These are phyloP conservation scores for Eutypa lata DNA, from an alignment of 2,329 filamentous ascomycete genomes.

Conservation along the genomic window DNA sequence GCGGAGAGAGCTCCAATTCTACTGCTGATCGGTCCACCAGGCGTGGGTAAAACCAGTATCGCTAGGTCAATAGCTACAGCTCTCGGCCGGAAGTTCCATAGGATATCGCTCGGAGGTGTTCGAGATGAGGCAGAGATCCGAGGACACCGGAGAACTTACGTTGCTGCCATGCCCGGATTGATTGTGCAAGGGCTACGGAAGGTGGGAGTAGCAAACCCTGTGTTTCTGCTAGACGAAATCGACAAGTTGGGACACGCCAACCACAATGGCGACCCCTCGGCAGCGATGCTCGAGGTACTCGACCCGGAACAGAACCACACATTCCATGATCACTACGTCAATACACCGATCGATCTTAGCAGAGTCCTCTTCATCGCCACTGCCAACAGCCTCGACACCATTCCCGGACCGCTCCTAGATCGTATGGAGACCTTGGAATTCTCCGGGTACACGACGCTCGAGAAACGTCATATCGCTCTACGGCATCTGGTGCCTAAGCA, in stretches of 20 bases:
- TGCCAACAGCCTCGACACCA: conserved; percentile 91
- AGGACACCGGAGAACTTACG: conserved; percentile 91
- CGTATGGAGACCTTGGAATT: conserved; percentile 96
- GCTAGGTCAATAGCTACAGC: conserved; percentile 91
- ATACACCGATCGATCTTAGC: conserved; percentile 91
- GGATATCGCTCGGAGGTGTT: conserved; percentile 93
- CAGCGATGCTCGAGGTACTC: conserved; percentile 95
- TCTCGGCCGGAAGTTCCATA: conserved; percentile 90
- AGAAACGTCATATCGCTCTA: conserved; percentile 92
- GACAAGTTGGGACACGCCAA: conserved; percentile 93
- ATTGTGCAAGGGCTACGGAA: conserved; percentile 94
- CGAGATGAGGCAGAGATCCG: conserved; percentile 96
- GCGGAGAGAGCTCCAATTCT: conserved; percentile 95
- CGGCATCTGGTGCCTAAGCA: conserved; percentile 97
- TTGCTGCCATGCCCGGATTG: conserved; percentile 96
- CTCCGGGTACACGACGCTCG: conserved; percentile 92
- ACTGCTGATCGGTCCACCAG: conserved; percentile 87
- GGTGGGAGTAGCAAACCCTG: conserved; percentile 91
- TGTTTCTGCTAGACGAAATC: conserved; percentile 94
- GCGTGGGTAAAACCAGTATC: conserved; percentile 92
- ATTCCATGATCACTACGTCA: conserved; percentile 95
- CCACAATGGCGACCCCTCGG: conserved; percentile 91
- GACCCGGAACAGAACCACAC: conserved; percentile 96
- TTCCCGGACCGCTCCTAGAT: conserved; percentile 88
- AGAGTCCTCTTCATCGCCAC: conserved; percentile 98